Evolutionary conservation across 148 eudicot genomes (phyloP).

Genomic region (Silene conica): DNA sequence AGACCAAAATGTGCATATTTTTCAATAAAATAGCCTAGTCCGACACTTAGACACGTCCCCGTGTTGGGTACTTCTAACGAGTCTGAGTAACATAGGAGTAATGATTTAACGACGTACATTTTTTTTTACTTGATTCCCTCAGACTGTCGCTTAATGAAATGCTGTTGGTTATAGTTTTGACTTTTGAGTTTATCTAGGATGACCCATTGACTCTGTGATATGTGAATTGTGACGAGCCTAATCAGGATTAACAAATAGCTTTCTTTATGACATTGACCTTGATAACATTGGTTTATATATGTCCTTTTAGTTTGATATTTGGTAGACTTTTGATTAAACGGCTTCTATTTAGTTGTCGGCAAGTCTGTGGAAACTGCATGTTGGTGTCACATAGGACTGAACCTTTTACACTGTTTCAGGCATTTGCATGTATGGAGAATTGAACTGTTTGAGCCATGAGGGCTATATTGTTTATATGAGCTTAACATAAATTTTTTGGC

Average conservation of each 20-base stretch:
- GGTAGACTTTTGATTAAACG: neutral
- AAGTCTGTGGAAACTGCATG: neutral
- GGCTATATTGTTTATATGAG: neutral
- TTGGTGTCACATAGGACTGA: neutral
- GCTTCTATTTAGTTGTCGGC: neutral
- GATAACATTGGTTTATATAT: neutral
- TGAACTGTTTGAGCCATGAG: neutral
- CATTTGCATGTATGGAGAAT: too few species aligned
- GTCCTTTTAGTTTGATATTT: neutral
- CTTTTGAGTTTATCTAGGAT: neutral
- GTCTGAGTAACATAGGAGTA: too few species aligned
- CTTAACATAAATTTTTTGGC: neutral
- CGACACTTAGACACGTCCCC: too few species aligned
- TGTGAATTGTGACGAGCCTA: neutral
- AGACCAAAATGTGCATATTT: too few species aligned
- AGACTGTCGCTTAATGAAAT: neutral
- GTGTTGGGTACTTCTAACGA: too few species aligned
- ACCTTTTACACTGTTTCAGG: neutral
- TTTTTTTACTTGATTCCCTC: neutral
- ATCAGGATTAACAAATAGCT: neutral
- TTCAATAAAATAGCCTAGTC: too few species aligned
- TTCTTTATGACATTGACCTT: neutral
- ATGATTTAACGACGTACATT: too few species aligned
- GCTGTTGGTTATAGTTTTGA: neutral
- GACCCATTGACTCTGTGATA: neutral